Evolutionary conservation across 2,329 filamentous ascomycete genomes (phyloP).

Genomic region (Pseudocercospora pini-densiflorae): DNA sequence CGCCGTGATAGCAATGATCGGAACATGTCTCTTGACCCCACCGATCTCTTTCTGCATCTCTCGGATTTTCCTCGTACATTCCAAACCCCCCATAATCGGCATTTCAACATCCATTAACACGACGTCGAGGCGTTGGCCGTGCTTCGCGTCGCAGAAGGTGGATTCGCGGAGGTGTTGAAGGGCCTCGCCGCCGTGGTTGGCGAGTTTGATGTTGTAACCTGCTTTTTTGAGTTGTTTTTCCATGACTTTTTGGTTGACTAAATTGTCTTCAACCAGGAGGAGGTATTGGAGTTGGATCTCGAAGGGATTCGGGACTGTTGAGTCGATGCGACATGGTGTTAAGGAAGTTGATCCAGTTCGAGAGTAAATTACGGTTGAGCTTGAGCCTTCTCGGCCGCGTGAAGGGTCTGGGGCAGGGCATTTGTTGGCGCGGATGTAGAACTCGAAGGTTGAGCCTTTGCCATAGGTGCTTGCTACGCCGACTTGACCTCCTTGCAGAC

Average conservation of each 20-base stretch:
- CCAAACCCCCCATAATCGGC: slow-evolving; percentile 39
- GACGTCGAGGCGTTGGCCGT: slow-evolving; percentile 21
- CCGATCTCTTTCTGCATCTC: slow-evolving; percentile 16
- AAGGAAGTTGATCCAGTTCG: background rate
- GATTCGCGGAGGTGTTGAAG: background rate
- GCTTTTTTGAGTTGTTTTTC: too few relatives aligned
- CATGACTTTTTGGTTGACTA: too few relatives aligned
- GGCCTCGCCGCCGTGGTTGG: too few relatives aligned
- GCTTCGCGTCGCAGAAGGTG: background rate
- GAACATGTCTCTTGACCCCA: slow-evolving; percentile 64
- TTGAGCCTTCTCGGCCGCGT: background rate
- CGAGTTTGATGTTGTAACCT: too few relatives aligned
- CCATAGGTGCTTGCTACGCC: too few relatives aligned
- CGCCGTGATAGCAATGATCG: slow-evolving; percentile 77
- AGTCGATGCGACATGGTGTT: background rate
- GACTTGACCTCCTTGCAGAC: too few relatives aligned
- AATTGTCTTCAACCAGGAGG: too few relatives aligned
- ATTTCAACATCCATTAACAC: slow-evolving; percentile 41
- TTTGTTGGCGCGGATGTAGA: slow-evolving; percentile 34
- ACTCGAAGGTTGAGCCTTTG: too few relatives aligned
- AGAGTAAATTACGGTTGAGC: background rate
- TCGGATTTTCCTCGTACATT: slow-evolving; percentile 33
- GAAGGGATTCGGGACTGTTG: too few relatives aligned
- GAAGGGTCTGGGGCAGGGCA: slow-evolving; percentile 8
- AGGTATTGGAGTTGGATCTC: too few relatives aligned